Evolutionary conservation across 2,329 filamentous ascomycete species (phyloP).

Genomic region (Ilyonectria mors-panacis): DNA sequence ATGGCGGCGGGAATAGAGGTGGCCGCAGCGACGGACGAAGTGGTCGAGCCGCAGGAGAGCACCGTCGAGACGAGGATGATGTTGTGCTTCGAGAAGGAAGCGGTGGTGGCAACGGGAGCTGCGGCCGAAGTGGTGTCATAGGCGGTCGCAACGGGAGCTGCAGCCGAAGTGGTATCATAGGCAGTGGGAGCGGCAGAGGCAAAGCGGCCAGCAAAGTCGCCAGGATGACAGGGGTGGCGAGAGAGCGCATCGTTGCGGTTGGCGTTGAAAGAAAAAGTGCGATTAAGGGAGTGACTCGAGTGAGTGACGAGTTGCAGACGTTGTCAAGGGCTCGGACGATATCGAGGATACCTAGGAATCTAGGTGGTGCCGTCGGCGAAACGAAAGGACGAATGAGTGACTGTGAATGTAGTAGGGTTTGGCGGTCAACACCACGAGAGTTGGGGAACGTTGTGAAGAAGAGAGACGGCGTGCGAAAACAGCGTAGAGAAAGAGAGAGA

Average conservation of each 20-base stretch:
- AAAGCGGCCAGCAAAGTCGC: constrained; percentile 32
- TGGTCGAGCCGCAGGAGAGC: constrained; percentile 13
- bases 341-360: neutral
- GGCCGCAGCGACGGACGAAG: constrained; percentile 14
- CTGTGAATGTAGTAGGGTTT: neutral
- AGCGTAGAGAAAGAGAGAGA: neutral
- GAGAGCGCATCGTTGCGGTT: constrained; percentile 34
- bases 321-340: neutral
- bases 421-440: neutral
- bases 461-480: constrained; percentile 12
- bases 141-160: constrained; percentile 30
- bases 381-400: neutral
- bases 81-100: constrained; percentile 17
- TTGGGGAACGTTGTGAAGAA: constrained; percentile 15
- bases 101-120: constrained; percentile 1
- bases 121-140: neutral
- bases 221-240: constrained; percentile 16
- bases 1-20: constrained; percentile 21
- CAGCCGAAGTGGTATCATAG: neutral
- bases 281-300: constrained; percentile 23
- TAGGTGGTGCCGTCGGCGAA: neutral
- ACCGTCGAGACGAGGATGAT: constrained; percentile 41
- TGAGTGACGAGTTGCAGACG: neutral
- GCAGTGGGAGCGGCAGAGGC: constrained; percentile 36
- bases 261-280: constrained; percentile 18